Percentiles rank a stretch among this genome's conserved stretches.
Evolutionary conservation across 1,284 basidiomycete species (phyloP).

Genomic region (Trichosporon faecale): DNA sequence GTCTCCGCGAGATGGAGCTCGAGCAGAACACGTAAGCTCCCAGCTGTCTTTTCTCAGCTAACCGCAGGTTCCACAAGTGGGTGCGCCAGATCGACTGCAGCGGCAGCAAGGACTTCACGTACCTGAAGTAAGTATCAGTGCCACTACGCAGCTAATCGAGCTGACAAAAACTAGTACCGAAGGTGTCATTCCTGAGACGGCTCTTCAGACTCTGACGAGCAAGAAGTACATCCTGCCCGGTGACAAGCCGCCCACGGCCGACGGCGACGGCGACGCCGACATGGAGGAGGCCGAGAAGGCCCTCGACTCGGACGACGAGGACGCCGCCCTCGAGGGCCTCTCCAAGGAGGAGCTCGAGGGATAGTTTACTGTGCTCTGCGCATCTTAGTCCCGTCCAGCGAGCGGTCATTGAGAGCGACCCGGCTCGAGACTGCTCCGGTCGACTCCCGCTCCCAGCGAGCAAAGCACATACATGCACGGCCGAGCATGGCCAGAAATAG

Average conservation of each 20-base stretch:
- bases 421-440: background rate
- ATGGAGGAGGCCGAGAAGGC: slow-evolving; percentile 56
- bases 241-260: slow-evolving; percentile 2
- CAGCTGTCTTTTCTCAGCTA: background rate
- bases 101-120: slow-evolving; percentile 30
- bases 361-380: slow-evolving; percentile 40
- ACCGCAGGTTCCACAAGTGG: slow-evolving; percentile 47
- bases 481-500: slow-evolving; percentile 1
- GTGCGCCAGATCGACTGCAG: slow-evolving; percentile 46
- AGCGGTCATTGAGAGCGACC: background rate
- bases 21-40: slow-evolving; percentile 67
- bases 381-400: background rate
- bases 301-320: slow-evolving; percentile 55
- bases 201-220: slow-evolving; percentile 59
- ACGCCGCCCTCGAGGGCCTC: slow-evolving; percentile 58
- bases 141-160: slow-evolving; percentile 36
- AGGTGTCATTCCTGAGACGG: slow-evolving; percentile 65
- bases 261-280: slow-evolving; percentile 61
- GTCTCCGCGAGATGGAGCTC: slow-evolving; percentile 79
- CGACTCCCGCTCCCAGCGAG: background rate
- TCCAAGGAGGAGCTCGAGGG: slow-evolving; percentile 69
- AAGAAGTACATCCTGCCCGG: slow-evolving; percentile 51
- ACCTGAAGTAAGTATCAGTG: slow-evolving; percentile 39
- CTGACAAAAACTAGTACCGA: slow-evolving; percentile 56
- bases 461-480: background rate